phyloP scores from a whole-genome alignment of 73 alveolate species.

The Tetrahymena borealis region DNA sequence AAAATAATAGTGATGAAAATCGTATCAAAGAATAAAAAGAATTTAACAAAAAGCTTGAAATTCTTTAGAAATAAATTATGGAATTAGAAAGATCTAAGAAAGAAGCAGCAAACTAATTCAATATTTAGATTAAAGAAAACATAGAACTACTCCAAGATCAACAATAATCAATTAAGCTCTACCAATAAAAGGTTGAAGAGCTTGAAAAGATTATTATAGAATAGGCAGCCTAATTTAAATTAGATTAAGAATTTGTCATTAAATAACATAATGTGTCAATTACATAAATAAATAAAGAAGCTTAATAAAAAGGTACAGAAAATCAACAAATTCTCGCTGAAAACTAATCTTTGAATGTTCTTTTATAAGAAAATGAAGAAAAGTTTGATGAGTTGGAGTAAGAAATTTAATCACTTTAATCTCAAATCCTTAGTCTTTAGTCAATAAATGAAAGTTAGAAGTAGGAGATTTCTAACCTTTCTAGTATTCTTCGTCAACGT shows the following conservation, averaged over 20 bases:
- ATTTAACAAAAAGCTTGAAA: background rate
- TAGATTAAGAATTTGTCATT: background rate
- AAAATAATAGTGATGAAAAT: background rate
- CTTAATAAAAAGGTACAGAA: background rate
- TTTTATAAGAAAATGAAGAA: background rate
- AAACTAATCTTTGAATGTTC: background rate
- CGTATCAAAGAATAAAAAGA: background rate
- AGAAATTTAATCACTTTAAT: background rate
- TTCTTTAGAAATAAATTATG: background rate
- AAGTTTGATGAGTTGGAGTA: background rate
- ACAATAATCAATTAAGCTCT: background rate
- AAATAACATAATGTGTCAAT: background rate
- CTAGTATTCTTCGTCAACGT: background rate
- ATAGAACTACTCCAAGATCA: background rate
- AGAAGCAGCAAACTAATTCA: background rate
- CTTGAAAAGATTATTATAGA: background rate
- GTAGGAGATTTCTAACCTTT: background rate
- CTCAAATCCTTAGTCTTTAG: background rate
- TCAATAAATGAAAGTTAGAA: background rate
- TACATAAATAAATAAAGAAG: background rate
- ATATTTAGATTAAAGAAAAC: background rate
- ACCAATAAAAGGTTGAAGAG: background rate
- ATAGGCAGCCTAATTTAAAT: background rate
- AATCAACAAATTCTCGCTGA: background rate
- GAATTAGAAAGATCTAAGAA: background rate